Evolutionary conservation across 2,329 filamentous ascomycete species (phyloP), one percentile per base, ranked within the genome.

Genomic region (Pseudocercospora fuligena): DNA sequence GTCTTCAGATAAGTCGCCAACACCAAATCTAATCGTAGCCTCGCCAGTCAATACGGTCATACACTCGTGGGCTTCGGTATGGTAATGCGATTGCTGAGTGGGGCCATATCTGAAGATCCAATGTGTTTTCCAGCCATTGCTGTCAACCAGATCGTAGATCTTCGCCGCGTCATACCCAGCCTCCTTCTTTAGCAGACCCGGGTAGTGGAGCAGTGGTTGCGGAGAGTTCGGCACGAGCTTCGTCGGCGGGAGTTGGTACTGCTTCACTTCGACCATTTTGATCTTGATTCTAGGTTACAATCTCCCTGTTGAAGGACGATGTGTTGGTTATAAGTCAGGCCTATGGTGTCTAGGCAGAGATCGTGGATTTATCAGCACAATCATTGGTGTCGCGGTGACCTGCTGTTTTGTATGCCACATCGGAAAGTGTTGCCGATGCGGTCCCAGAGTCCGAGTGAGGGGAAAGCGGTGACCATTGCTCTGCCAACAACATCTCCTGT

Each of bases 51-150:
- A 78, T 0, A 88, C 85, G 21, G 79, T 82, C 84, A 88, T 88
- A 73, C 82, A 84, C 76, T 89, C 87, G 70, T 89, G 87, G 0
- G 84, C 82, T 8, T 75, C 72, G 2, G 84, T 84, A 74, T 89
- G 87, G 70, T 87, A 89, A 75, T 89, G 87, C 0, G 86, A 85
- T 12, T 73, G 60, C 64, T 88, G 86, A 0, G 85, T 86, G 5
- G 78, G 75, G 0, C 85, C 83, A 74, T 89, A 89, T 40, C 86
- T 83, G 67, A 83, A 84, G 58, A 88, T 84, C 86, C 86, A 88
- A 66, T 85, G 81, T 0, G 81, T 80, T 33, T 82, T 72, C 86
- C 86, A 88, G 27, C 78, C 82, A 69, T 88, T 86, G 23, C 71
- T 67, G 1, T 75, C 69, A 72, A 86, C 85, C 16, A 81, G 75